Percentiles rank a stretch among this genome's conserved stretches.
Evolutionary conservation across 1,139 yeast species (phyloP).

Genomic region (Hyphopichia fennica): DNA sequence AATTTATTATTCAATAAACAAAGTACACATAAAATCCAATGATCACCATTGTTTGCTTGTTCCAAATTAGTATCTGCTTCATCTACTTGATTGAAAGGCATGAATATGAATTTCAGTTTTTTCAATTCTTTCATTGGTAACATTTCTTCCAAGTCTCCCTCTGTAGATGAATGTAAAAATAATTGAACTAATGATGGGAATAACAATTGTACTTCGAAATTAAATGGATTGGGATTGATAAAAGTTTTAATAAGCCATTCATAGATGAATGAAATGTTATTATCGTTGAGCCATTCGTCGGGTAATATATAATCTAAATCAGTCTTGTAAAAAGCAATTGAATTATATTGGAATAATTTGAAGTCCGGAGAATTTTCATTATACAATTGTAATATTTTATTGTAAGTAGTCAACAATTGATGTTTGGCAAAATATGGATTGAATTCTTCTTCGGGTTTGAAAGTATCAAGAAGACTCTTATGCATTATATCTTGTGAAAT

Average conservation of each 20-base stretch:
- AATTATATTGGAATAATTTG: constrained; percentile 39
- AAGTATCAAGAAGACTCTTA: neutral
- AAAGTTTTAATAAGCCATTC: constrained; percentile 45
- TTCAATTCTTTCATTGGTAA: constrained; percentile 34
- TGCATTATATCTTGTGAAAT: neutral
- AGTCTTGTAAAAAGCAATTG: constrained; percentile 39
- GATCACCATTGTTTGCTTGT: constrained; percentile 41
- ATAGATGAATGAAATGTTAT: constrained; percentile 62
- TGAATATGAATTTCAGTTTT: constrained; percentile 34
- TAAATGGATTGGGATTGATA: constrained; percentile 12
- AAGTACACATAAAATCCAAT: constrained; percentile 42
- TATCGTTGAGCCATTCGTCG: constrained; percentile 76
- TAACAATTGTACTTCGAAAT: constrained; percentile 31
- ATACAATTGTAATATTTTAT: constrained; percentile 11
- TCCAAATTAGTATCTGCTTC: constrained; percentile 30
- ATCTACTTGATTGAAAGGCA: constrained; percentile 43
- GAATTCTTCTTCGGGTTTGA: neutral
- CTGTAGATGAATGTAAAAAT: constrained; percentile 35
- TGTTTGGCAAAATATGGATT: constrained; percentile 21
- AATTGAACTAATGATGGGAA: constrained; percentile 43
- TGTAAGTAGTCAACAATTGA: constrained; percentile 22
- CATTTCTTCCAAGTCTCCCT: constrained; percentile 24
- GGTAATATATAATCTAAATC: constrained; percentile 40
- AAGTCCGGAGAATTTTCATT: constrained; percentile 15
- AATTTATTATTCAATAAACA: constrained; percentile 30